Evolutionary conservation across 2,329 filamentous ascomycete genomes (phyloP).

Genomic region (Neurospora crassa): DNA sequence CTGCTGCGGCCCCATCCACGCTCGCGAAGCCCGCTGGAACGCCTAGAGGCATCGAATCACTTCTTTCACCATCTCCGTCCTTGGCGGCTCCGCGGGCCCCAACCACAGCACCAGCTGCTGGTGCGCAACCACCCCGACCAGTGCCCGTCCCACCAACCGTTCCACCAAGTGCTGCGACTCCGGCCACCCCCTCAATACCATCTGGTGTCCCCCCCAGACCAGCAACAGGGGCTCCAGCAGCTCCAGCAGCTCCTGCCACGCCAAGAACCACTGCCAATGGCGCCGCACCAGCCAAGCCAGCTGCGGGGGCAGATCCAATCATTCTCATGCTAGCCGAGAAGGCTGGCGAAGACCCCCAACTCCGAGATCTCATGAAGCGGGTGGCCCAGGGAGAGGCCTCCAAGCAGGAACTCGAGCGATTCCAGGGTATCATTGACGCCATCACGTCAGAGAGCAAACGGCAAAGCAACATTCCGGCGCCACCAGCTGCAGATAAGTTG

Average conservation of each 20-base stretch:
- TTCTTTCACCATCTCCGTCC: constrained; percentile 16
- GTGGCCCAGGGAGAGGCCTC: constrained; percentile 68
- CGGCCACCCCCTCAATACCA: constrained; percentile 9
- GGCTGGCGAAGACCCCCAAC: constrained; percentile 60
- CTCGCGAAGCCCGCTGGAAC: constrained; percentile 16
- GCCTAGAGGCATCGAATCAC: constrained; percentile 22
- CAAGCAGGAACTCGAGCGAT: constrained; percentile 61
- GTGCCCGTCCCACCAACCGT: constrained; percentile 22
- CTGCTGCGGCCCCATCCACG: constrained; percentile 1
- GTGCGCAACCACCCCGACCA: constrained; percentile 14
- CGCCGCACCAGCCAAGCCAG: constrained; percentile 15
- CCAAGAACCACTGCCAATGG: constrained; percentile 6
- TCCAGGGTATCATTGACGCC: constrained; percentile 74
- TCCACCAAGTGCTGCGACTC: constrained; percentile 19
- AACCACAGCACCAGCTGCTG: background rate
- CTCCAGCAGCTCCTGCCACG: constrained; percentile 4
- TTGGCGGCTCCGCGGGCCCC: constrained; percentile 7
- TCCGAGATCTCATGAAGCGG: constrained; percentile 74
- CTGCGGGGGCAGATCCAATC: constrained; percentile 54
- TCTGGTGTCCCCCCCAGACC: constrained; percentile 9
- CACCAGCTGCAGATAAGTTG: constrained; percentile 44
- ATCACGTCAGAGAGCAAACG: constrained; percentile 53
- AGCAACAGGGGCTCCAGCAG: background rate
- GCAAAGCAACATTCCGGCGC: constrained; percentile 28
- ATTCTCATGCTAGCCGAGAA: constrained; percentile 70